Conservation (phyloP, 805 yeast species). For the Kluyveromyces siamensis region DNA sequence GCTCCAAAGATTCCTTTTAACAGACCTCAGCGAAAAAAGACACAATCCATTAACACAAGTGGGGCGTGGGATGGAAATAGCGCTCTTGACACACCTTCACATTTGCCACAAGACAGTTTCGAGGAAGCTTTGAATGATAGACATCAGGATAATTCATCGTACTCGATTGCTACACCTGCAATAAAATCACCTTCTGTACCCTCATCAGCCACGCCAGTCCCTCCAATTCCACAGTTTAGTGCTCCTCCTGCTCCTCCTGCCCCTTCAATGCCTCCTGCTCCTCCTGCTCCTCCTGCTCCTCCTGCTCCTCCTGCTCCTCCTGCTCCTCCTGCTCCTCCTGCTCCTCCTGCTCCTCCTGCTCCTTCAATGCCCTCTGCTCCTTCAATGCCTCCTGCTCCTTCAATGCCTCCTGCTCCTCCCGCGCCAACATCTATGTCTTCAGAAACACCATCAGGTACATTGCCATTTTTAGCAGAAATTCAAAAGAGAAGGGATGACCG, state of each 20-base stretch:
- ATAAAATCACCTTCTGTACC: neutral
- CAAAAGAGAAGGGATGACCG: constrained; percentile 45
- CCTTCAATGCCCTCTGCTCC: constrained; percentile 12
- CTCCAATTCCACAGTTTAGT: constrained; percentile 5
- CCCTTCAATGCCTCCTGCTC: constrained; percentile 18
- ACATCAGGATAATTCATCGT: too few relatives aligned
- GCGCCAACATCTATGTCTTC: constrained; percentile 13
- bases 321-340: constrained; percentile 11
- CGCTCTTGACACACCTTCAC: too few relatives aligned
- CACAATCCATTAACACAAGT: neutral
- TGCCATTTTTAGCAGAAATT: constrained; percentile 53
- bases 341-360: constrained; percentile 19
- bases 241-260: constrained; percentile 9
- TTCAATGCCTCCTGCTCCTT: constrained; percentile 6
- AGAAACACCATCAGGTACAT: constrained; percentile 29
- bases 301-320: constrained; percentile 12
- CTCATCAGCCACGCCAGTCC: constrained; percentile 16
- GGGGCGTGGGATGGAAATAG: neutral
- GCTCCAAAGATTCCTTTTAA: constrained; percentile 14
- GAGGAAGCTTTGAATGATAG: too few relatives aligned
- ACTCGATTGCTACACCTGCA: constrained; percentile 4
- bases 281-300: constrained; percentile 20
- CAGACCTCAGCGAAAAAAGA: constrained; percentile 1
- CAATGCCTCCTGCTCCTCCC: constrained; percentile 17
- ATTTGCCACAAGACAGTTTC: too few relatives aligned